phyloP scores from a whole-genome alignment of 2,329 filamentous ascomycete genomes.

The Cladosporium sp. region DNA sequence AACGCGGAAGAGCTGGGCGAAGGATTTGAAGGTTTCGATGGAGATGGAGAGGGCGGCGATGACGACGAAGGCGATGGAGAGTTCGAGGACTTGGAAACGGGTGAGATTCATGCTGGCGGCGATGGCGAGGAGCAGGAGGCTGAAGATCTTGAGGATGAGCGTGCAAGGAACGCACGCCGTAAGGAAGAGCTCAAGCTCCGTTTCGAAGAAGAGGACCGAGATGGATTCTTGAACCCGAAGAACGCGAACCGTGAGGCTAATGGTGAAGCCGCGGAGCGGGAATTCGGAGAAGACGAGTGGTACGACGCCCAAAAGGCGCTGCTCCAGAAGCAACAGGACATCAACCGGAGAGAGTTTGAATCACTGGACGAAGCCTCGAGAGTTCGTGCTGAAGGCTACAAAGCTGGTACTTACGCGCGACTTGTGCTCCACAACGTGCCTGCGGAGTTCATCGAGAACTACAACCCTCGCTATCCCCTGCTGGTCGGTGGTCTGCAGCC shows the following conservation, averaged over 20 bases:
- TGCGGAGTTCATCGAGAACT: conserved; percentile 78
- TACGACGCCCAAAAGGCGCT: conserved; percentile 94
- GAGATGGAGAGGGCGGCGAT: conserved; percentile 40
- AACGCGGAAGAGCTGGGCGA: conserved; percentile 46
- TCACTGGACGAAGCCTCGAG: conserved; percentile 78
- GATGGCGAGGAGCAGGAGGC: conserved; percentile 39
- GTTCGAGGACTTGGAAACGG: conserved; percentile 80
- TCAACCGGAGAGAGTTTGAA: conserved; percentile 92
- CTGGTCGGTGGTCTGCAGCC: conserved; percentile 86
- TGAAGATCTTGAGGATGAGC: conserved; percentile 70
- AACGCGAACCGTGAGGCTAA: conserved; percentile 63
- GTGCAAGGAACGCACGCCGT: conserved; percentile 79
- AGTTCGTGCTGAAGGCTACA: conserved; percentile 79
- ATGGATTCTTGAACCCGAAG: conserved; percentile 89
- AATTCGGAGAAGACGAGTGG: conserved; percentile 98
- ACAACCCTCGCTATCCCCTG: conserved; percentile 75
- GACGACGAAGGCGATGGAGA: conserved; percentile 69
- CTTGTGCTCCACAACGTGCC: conserved; percentile 85
- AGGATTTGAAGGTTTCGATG: conserved; percentile 37
- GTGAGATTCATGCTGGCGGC: conserved; percentile 48
- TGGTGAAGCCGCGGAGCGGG: conserved; percentile 59
- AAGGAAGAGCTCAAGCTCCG: conserved; percentile 93
- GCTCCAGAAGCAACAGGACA: conserved; percentile 90
- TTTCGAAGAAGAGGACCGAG: conserved; percentile 97
- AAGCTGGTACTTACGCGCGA: conserved; percentile 86